Percentiles rank a stretch among this genome's conserved stretches.
Conservation (phyloP, 1,284 basidiomycete species). For the Inonotus hispidus region DNA sequence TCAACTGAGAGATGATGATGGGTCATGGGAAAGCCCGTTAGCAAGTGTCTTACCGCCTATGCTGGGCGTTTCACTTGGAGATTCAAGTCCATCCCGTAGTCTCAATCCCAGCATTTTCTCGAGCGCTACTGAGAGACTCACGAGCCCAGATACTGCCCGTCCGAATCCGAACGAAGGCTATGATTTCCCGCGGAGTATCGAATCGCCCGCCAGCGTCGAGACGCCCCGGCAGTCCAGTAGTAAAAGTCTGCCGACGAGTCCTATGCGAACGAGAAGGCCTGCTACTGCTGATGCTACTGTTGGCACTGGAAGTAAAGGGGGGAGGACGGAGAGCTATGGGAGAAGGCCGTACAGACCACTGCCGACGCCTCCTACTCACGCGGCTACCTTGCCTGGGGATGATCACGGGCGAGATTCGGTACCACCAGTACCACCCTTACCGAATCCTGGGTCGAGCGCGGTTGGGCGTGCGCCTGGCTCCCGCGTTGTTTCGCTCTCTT, state of each 20-base stretch:
- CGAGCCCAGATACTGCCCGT: neutral
- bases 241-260: neutral
- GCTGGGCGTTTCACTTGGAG: neutral
- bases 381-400: neutral
- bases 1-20: neutral
- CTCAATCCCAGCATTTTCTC: neutral
- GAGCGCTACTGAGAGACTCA: neutral
- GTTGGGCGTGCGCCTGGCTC: neutral
- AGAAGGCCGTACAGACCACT: constrained; percentile 3
- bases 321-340: too few relatives aligned
- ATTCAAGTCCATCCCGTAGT: neutral
- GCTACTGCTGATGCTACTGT: neutral
- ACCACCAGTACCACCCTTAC: constrained; percentile 4
- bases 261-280: neutral
- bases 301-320: neutral
- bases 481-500: neutral
- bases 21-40: neutral
- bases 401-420: neutral
- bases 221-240: neutral
- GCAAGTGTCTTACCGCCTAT: neutral
- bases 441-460: neutral
- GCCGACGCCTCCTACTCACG: neutral
- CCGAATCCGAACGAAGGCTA: neutral
- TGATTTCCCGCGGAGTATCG: neutral
- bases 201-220: neutral